Evolutionary conservation across 148 eudicot species (phyloP).

Genomic region (Polygonum aviculare): DNA sequence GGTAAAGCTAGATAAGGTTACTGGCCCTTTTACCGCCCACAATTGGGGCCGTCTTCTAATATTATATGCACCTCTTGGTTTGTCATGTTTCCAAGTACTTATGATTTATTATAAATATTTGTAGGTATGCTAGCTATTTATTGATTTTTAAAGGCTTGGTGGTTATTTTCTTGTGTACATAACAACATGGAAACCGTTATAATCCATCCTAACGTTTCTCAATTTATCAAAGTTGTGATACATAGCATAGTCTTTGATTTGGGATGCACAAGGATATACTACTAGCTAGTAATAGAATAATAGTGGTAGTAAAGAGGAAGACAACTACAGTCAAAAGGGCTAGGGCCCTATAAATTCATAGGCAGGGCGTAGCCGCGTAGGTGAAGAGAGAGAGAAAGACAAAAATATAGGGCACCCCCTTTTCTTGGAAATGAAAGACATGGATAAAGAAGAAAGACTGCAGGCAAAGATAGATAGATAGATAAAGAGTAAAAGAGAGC

Average conservation of each 20-base stretch:
- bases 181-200: background rate
- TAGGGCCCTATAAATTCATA: slow-evolving; percentile 5
- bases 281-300: background rate
- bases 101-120: background rate
- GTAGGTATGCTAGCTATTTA: too few relatives aligned
- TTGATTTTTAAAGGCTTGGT: too few relatives aligned
- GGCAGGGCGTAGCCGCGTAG: slow-evolving; percentile 3
- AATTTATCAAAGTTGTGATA: too few relatives aligned
- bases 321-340: slow-evolving; percentile 23
- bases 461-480: slow-evolving; percentile 9
- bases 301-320: background rate
- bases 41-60: background rate
- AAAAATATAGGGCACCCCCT: slow-evolving; percentile 14
- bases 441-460: slow-evolving; percentile 7
- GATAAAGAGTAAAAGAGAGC: background rate
- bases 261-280: background rate
- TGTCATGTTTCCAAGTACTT: background rate
- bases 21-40: background rate
- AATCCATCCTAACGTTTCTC: background rate
- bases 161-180: background rate
- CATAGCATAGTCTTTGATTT: background rate
- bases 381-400: background rate
- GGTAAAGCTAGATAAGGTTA: too few relatives aligned
- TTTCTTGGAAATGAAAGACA: slow-evolving; percentile 75
- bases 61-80: background rate